Base-by-base conservation (phyloP, 768 basidiomycete genomes). In the Boletus eberwhitei region DNA sequence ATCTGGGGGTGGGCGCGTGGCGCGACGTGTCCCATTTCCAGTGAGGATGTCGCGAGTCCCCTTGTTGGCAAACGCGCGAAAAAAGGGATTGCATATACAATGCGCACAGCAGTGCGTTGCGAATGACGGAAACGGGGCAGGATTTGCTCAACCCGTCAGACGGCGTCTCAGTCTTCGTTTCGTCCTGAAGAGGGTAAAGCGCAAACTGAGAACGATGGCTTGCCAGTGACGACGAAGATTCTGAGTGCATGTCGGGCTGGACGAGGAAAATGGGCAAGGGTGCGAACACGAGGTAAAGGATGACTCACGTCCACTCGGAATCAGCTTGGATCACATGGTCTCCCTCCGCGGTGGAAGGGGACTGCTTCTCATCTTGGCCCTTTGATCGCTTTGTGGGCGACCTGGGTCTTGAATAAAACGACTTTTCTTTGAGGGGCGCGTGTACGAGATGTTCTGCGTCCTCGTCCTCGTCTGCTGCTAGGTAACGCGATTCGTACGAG, bases 181-280 rank as follows among this genome's bases (percentile, higher is more conserved):
- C 19, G 75, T 77, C 49, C 84, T 72, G 67, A 86, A 87, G 40
- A 86, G 69, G 53, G 75, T 71, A 61, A 87, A 85, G 40, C 82
- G 75, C 31, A 86, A 59, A 53, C 82, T 70, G 21, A 87, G 76
- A 0, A 75, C 66, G 29, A 86, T 57, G 9, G 84, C 82, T 60
- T 84, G 82, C 85, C 86, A 86, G 53, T 84, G 80, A 9, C 80
- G 73, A 52, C 74, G 73, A 40, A 87, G 67, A 44, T 69, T 72
- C 64, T 84, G 74, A 9, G 73, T 70, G 69, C 85, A 86, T 35
- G 82, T 82, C 13, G 85, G 85, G 4, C 82, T 84, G 59, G 8
- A 32, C 34, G 16, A 6, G 39, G 5, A 16, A n/a, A n/a, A n/a
- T 61, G 5, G 64, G 49, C 14, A 19, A 45, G 19, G 16, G 8